Percentiles rank a stretch among this genome's conserved stretches.
These are phyloP conservation scores for Podospora pseudoanserina DNA, from an alignment of 495 filamentous ascomycete species.

Conservation along the genomic window DNA sequence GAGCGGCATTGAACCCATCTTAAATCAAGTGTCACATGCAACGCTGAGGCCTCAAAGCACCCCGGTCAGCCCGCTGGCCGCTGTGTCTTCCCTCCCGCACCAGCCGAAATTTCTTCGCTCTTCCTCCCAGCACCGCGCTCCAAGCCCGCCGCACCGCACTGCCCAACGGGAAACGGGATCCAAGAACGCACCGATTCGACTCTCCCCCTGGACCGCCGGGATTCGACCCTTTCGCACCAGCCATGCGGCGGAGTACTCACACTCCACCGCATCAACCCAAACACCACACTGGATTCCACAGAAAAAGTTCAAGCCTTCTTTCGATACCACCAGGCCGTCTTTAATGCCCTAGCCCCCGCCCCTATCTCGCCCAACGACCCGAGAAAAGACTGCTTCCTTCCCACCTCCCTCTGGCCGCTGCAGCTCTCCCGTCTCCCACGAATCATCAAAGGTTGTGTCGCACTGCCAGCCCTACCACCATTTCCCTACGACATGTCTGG, in stretches of 20 bases:
- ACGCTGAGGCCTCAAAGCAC: not conserved
- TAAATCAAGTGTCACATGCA: conserved; percentile 4
- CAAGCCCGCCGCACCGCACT: not conserved
- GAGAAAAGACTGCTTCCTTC: conserved; percentile 48
- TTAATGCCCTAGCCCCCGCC: conserved; percentile 26
- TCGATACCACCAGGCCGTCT: conserved; percentile 18
- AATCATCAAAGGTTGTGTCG: conserved; percentile 51
- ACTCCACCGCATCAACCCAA: conserved; percentile 31
- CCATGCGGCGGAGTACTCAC: conserved; percentile 39
- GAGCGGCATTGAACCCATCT: not conserved
- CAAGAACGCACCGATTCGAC: conserved; percentile 5
- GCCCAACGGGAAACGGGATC: conserved; percentile 4
- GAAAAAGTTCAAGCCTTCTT: conserved; percentile 25
- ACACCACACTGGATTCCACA: conserved; percentile 46
- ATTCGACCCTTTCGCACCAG: conserved; percentile 19
- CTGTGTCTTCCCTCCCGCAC: conserved; percentile 16
- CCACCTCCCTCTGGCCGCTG: conserved; percentile 42
- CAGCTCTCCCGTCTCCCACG: conserved; percentile 43
- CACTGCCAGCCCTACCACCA: conserved; percentile 44
- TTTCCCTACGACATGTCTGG: conserved; percentile 43
- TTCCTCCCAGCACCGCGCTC: conserved; percentile 12
- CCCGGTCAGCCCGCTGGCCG: not conserved
- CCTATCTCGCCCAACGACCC: conserved; percentile 27
- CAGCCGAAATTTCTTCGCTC: conserved; percentile 29
- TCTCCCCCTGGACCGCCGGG: not conserved